phyloP scores from a whole-genome alignment of 371 early-diverging fungal species.

The Mortierella sp. region DNA sequence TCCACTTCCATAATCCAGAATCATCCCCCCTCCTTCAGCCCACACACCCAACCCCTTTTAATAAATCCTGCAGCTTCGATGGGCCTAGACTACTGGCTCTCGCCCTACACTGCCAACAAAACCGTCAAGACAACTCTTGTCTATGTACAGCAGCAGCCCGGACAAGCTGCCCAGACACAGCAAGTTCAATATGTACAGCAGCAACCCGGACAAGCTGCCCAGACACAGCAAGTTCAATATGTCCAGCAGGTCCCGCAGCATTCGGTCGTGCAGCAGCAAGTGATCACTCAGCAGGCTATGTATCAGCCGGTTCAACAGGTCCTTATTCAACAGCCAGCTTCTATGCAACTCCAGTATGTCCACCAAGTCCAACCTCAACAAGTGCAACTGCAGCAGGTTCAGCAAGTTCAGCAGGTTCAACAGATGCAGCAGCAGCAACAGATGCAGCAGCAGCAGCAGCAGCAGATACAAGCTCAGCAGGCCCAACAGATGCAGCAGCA shows the following conservation, averaged over 20 bases:
- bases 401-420: neutral
- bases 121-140: conserved; percentile 3
- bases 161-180: conserved; percentile 5
- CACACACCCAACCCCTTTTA: no score
- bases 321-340: neutral
- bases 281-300: neutral
- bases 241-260: neutral
- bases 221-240: conserved; percentile 2
- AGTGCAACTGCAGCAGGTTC: neutral
- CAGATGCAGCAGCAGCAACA: neutral
- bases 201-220: neutral
- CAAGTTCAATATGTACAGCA: conserved; percentile 2
- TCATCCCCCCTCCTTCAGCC: neutral
- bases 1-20: neutral
- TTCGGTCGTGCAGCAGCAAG: neutral
- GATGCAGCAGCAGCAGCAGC: no score
- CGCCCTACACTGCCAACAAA: conserved; percentile 12
- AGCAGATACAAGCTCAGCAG: neutral
- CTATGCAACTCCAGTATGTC: no score
- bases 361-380: no score
- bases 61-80: neutral
- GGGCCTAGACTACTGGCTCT: conserved; percentile 16
- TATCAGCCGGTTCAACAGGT: neutral
- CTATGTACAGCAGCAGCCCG: conserved; percentile 8
- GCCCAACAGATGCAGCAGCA: neutral